Evolutionary conservation across 2,329 filamentous ascomycete species (phyloP), one percentile per base, ranked within the genome.

Genomic region (Ophiosphaerella korrae): DNA sequence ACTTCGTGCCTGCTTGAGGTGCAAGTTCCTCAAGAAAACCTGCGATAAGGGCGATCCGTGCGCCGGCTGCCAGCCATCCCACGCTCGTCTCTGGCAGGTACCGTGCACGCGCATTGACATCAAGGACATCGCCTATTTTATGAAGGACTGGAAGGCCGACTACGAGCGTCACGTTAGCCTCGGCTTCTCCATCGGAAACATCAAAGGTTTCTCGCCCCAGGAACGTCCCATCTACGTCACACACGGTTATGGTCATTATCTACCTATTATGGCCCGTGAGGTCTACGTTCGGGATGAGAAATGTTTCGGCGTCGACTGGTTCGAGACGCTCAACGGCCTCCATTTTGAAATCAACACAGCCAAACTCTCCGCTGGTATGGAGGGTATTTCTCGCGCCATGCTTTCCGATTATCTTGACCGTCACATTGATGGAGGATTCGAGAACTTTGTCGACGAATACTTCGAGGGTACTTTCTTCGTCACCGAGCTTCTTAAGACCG

Each of bases 21-120:
- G 93, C 84, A 97, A 97, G 79, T 97, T 97, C 80, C 82, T 97
- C 74, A 97, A 97, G 84, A 97, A 97, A 84, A 97, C 93, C 42
- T 97, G 93, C 72, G 93, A 97, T 76, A 97, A 95, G 80, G 93
- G 93, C 58, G 92, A 97, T 78, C 93, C 93, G 50, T 97, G 93
- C 76, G 89, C 88, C 66, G 93, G 93, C 41, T 97, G 93, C 79
- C 90, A 96, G 78, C 93, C 93, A 43, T 96, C 92, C 16, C 93
- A 97, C 74, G 93, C 93, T 57, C 88, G 93, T 58, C 82, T 97
- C 45, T 97, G 93, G 93, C 92, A 97, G 77, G 93, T 97, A 38
- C 93, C 93, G 54, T 97, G 93, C 81, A 97, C 93, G 35, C 89
- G 93, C 55, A 96, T 97, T 69, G 93, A 97, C 75, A 97, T 97